A percentile compares a stretch with the other conserved stretches of the same genome.
These are phyloP conservation scores for Laburnicola sp. DNA, from an alignment of 2,329 filamentous ascomycete species.

Conservation along the genomic window DNA sequence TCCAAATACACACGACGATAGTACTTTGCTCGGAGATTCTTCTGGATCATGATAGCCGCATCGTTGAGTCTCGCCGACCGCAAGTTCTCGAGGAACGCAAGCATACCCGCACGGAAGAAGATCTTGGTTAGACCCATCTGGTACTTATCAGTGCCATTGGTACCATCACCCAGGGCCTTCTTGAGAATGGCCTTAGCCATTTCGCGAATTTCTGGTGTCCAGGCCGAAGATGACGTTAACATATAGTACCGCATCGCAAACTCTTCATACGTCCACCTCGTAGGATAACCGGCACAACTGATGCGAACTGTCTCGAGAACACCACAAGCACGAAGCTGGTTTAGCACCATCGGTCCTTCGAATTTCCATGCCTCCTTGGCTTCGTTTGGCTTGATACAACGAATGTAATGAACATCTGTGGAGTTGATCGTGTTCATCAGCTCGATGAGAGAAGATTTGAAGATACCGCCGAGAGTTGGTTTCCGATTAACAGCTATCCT, in stretches of 20 bases:
- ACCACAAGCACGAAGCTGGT: conserved; percentile 95
- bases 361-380: conserved; percentile 97
- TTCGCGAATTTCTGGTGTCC: conserved; percentile 89
- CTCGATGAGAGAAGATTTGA: conserved; percentile 97
- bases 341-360: conserved; percentile 97
- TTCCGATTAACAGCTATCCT: conserved; percentile 94
- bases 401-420: conserved; percentile 98
- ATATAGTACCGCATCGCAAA: conserved; percentile 98
- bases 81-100: conserved; percentile 94
- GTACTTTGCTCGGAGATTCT: conserved; percentile 94
- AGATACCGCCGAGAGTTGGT: conserved; percentile 95
- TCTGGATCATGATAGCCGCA: conserved; percentile 96
- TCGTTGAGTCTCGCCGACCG: conserved; percentile 88
- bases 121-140: conserved; percentile 98
- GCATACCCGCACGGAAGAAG: conserved; percentile 98
- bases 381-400: conserved; percentile 99
- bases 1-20: conserved; percentile 90
- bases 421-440: conserved; percentile 97
- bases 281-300: conserved; percentile 95
- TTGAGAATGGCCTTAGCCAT: conserved; percentile 93
- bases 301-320: conserved; percentile 98
- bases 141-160: conserved; percentile 83
- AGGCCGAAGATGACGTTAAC: conserved; percentile 84
- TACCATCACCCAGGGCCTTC: conserved; percentile 74
- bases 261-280: conserved; percentile 97